phyloP scores from a whole-genome alignment of 2,329 filamentous ascomycete species.

The Gyromitra esculenta region DNA sequence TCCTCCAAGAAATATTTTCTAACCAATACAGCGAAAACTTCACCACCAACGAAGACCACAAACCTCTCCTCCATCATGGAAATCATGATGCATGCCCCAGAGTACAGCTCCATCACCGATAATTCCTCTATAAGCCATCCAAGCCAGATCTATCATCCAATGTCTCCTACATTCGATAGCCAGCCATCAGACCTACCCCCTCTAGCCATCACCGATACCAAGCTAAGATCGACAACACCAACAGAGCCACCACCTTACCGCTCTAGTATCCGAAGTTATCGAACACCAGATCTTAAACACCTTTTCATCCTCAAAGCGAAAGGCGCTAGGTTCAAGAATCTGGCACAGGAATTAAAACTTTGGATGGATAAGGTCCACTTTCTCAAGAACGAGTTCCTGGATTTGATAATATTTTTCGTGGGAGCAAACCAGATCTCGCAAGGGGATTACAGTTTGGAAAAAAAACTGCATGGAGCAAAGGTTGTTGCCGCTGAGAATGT shows the following conservation, averaged over 20 bases:
- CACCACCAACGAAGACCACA: too few relatives aligned
- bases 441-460: constrained; percentile 3
- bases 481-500: neutral
- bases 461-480: neutral
- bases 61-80: too few relatives aligned
- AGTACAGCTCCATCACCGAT: too few relatives aligned
- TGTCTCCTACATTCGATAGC: neutral
- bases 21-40: too few relatives aligned
- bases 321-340: neutral
- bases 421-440: neutral
- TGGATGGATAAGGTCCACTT: constrained; percentile 4
- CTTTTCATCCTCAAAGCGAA: neutral
- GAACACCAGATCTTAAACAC: neutral
- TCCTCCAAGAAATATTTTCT: too few relatives aligned
- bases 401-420: constrained; percentile 19
- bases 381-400: constrained; percentile 2
- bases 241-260: neutral
- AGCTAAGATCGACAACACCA: neutral
- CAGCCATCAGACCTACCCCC: neutral
- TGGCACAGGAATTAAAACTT: neutral
- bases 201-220: neutral
- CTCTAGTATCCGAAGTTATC: neutral
- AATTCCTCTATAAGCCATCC: too few relatives aligned
- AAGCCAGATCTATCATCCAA: neutral
- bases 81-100: too few relatives aligned